Percentiles rank a stretch among this genome's conserved stretches.
phyloP scores from a whole-genome alignment of 306 rosid species.

The Urtica urens region DNA sequence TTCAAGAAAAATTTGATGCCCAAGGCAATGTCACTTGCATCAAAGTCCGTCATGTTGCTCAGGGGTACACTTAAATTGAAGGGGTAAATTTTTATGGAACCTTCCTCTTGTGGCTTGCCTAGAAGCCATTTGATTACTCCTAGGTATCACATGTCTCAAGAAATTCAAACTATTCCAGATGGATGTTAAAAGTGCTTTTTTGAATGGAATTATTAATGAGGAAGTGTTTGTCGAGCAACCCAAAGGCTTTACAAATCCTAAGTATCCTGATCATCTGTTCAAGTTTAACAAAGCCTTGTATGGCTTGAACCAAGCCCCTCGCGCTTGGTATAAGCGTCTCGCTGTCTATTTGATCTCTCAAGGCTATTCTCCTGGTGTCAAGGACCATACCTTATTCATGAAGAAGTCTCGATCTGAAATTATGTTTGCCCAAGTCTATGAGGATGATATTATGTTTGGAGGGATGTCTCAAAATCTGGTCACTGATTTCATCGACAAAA shows the following conservation, averaged over 20 bases:
- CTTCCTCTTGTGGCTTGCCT: neutral
- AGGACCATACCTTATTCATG: neutral
- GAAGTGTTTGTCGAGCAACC: neutral
- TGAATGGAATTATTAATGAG: neutral
- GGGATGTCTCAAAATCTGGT: neutral
- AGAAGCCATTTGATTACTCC: neutral
- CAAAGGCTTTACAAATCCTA: neutral
- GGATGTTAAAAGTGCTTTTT: neutral
- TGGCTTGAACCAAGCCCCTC: neutral
- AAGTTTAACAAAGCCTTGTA: neutral
- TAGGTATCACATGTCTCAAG: neutral
- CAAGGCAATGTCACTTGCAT: neutral
- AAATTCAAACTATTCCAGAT: no score
- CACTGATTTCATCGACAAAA: neutral
- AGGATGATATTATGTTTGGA: neutral
- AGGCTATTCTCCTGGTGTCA: neutral
- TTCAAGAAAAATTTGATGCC: neutral
- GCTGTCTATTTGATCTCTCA: neutral
- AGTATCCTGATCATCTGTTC: neutral
- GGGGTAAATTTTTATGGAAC: neutral
- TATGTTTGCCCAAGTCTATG: neutral
- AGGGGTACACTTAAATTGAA: no score
- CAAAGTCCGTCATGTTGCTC: no score
- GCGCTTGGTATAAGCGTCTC: neutral
- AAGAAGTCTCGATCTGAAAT: neutral